Conservation (phyloP, 441 rosid genomes). For the Rhodomyrtus psidioides region DNA sequence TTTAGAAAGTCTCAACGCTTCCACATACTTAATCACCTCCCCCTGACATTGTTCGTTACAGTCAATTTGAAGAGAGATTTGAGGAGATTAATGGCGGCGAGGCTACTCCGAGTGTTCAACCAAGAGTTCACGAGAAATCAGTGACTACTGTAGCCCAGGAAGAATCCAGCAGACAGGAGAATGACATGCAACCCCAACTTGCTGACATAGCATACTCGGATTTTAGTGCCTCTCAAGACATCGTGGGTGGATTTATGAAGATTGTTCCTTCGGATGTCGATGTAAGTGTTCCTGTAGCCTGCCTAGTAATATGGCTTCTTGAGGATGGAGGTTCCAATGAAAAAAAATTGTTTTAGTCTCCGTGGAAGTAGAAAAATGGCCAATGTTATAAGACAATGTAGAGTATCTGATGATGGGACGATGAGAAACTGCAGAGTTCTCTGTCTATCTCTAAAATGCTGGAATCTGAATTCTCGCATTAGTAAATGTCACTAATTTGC, state of each 20-base stretch:
- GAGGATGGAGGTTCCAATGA: background rate
- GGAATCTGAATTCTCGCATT: background rate
- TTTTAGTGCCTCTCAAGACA: constrained; percentile 55
- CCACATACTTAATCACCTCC: background rate
- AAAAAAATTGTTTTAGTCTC: background rate
- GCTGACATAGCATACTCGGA: constrained; percentile 45
- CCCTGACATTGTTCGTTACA: constrained; percentile 7
- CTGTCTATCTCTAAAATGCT: background rate
- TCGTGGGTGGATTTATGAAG: constrained; percentile 87
- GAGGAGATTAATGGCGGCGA: constrained; percentile 71
- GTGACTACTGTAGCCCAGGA: constrained; percentile 19
- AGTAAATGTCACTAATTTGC: background rate
- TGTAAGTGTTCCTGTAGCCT: constrained; percentile 42
- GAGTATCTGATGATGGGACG: background rate
- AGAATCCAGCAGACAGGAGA: constrained; percentile 47
- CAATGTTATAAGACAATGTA: background rate
- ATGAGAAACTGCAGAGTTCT: background rate
- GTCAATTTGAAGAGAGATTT: constrained; percentile 89
- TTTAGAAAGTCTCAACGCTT: background rate
- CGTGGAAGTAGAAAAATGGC: background rate
- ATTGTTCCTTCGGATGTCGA: constrained; percentile 87
- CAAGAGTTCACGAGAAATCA: constrained; percentile 41
- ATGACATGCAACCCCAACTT: constrained; percentile 40
- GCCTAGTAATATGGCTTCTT: background rate
- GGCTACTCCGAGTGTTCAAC: constrained; percentile 45